phyloP scores from a whole-genome alignment of 306 rosid species.

The Cicer pinnatifidum region DNA sequence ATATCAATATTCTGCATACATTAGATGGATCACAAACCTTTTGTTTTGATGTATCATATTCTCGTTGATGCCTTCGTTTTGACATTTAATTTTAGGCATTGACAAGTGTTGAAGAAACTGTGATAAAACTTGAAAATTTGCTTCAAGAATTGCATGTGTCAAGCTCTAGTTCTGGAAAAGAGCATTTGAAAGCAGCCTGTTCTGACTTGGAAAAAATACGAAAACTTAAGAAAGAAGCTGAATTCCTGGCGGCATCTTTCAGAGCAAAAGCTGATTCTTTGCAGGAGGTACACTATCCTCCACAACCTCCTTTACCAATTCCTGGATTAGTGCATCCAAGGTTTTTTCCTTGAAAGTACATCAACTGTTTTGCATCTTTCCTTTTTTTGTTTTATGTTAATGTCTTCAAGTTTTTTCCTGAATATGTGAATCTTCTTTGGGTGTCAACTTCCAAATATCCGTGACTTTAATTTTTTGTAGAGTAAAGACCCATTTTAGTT shows the following conservation, averaged over 20 bases:
- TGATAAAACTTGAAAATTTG: constrained; percentile 84
- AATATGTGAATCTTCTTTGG: background rate
- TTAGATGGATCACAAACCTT: constrained; percentile 28
- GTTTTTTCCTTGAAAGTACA: constrained; percentile 22
- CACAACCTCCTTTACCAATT: constrained; percentile 33
- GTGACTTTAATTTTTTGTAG: background rate
- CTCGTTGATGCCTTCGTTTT: constrained; percentile 43
- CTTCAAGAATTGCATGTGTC: constrained; percentile 90
- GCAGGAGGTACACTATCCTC: constrained; percentile 59
- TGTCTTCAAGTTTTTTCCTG: constrained; percentile 18
- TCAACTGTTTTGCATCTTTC: constrained; percentile 20
- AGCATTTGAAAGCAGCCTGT: constrained; percentile 96
- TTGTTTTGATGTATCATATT: constrained; percentile 28
- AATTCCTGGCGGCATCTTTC: constrained; percentile 93
- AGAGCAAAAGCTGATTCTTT: constrained; percentile 93
- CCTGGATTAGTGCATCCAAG: constrained; percentile 17
- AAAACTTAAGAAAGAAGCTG: constrained; percentile 95
- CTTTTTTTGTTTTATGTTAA: background rate
- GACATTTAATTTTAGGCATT: constrained; percentile 69
- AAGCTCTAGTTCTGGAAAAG: constrained; percentile 82
- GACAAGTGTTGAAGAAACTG: constrained; percentile 89
- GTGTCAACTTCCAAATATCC: constrained; percentile 4
- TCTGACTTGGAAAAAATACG: constrained; percentile 96
- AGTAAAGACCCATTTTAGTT: no score
- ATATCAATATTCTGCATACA: constrained; percentile 21